phyloP scores from a whole-genome alignment of 352 stramenopile genomes.

The Phytophthora foliorum region DNA sequence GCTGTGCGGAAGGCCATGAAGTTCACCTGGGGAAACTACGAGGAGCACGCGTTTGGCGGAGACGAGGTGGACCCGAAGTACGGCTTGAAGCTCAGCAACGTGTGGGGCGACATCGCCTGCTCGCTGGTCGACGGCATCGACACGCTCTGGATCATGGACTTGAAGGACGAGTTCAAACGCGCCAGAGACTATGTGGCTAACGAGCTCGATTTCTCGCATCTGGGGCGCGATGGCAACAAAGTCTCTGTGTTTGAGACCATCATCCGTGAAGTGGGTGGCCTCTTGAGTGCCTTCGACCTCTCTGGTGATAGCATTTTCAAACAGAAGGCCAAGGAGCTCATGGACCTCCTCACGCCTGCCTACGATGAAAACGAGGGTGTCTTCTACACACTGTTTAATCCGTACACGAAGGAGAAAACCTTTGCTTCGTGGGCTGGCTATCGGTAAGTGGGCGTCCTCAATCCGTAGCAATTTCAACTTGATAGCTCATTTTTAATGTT shows the following conservation, averaged over 20 bases:
- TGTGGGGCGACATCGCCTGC: slow-evolving; percentile 92
- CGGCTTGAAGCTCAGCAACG: slow-evolving; percentile 68
- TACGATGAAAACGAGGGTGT: slow-evolving; percentile 93
- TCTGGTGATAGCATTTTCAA: slow-evolving; percentile 91
- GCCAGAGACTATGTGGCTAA: slow-evolving; percentile 89
- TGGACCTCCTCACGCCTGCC: slow-evolving; percentile 88
- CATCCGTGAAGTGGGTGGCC: slow-evolving; percentile 97
- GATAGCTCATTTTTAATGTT: background rate
- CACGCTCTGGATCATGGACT: slow-evolving; percentile 98
- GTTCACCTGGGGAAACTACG: slow-evolving; percentile 92
- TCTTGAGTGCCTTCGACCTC: slow-evolving; percentile 97
- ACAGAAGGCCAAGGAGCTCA: slow-evolving; percentile 94
- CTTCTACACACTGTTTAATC: slow-evolving; percentile 92
- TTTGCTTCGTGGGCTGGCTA: slow-evolving; percentile 56
- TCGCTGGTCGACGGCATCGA: slow-evolving; percentile 96
- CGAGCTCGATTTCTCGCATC: slow-evolving; percentile 84
- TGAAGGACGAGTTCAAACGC: slow-evolving; percentile 93
- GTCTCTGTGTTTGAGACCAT: slow-evolving; percentile 99
- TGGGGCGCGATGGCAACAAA: slow-evolving; percentile 59
- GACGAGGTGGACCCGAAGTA: slow-evolving; percentile 95
- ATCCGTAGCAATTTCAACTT: background rate
- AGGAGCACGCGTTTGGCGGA: slow-evolving; percentile 94
- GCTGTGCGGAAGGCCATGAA: slow-evolving; percentile 75
- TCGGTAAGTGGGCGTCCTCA: slow-evolving; percentile 31
- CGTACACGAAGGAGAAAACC: slow-evolving; percentile 69